Percentiles rank a stretch among this genome's conserved stretches.
phyloP scores from a whole-genome alignment of 331 rosid genomes.

The Dryas integrifolia region DNA sequence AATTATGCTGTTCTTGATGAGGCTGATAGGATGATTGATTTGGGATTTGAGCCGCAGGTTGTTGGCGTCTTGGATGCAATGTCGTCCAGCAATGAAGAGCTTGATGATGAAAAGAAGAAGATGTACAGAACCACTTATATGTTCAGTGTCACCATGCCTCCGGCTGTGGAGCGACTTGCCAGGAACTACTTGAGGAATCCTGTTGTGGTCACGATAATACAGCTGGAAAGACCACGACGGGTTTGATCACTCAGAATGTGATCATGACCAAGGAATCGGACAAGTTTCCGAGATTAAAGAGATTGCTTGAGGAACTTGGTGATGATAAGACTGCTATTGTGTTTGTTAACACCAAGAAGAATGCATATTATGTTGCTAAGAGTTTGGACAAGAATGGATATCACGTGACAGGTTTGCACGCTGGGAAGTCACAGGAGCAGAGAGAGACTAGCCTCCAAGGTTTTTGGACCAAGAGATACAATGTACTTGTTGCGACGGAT shows the following conservation, averaged over 20 bases:
- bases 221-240: conserved; percentile 73
- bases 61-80: conserved; percentile 86
- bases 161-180: conserved; percentile 85
- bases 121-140: conserved; percentile 81
- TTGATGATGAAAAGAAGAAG: conserved; percentile 74
- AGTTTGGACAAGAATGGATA: conserved; percentile 72
- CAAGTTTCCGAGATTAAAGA: conserved; percentile 56
- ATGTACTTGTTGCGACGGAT: conserved; percentile 65
- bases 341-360: conserved; percentile 81
- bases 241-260: conserved; percentile 72
- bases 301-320: conserved; percentile 70
- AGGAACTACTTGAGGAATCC: conserved; percentile 86
- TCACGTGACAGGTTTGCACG: conserved; percentile 77
- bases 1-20: conserved; percentile 90
- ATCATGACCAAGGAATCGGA: conserved; percentile 65
- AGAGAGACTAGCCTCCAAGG: conserved; percentile 78
- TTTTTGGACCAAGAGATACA: conserved; percentile 71
- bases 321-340: conserved; percentile 82
- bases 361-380: conserved; percentile 71
- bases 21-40: conserved; percentile 91
- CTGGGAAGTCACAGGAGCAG: conserved; percentile 88
- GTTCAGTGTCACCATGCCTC: conserved; percentile 94
- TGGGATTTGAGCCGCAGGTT: conserved; percentile 92
- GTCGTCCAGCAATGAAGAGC: conserved; percentile 95
- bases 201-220: conserved; percentile 85